phyloP scores from a whole-genome alignment of 2,329 filamentous ascomycete genomes.

The Aspergillus sp. region DNA sequence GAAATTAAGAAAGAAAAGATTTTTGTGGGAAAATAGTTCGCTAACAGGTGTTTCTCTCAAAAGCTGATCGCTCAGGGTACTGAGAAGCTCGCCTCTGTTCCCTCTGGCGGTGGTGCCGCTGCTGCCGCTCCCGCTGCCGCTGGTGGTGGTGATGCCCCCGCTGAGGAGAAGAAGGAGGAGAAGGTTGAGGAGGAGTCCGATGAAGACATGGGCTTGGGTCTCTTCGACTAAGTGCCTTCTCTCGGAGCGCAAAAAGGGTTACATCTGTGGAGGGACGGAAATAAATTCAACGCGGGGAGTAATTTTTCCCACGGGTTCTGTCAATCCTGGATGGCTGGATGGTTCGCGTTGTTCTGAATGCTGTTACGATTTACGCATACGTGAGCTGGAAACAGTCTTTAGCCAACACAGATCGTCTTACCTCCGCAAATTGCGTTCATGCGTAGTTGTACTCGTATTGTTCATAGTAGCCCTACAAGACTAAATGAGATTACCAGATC shows the following conservation, averaged over 20 bases:
- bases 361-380: constrained; percentile 30
- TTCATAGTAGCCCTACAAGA: too few species aligned
- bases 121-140: constrained; percentile 46
- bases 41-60: constrained; percentile 8
- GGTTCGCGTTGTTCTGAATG: constrained; percentile 27
- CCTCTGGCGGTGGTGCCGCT: constrained; percentile 65
- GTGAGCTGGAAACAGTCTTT: constrained; percentile 25
- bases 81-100: constrained; percentile 93
- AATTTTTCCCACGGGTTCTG: constrained; percentile 19
- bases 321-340: constrained; percentile 21
- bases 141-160: constrained; percentile 60
- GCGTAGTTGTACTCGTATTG: too few species aligned
- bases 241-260: constrained; percentile 22
- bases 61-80: constrained; percentile 88
- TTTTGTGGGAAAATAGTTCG: constrained; percentile 5
- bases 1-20: not conserved
- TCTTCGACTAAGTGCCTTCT: constrained; percentile 51
- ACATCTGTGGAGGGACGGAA: constrained; percentile 60
- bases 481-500: too few species aligned
- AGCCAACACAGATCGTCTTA: constrained; percentile 30
- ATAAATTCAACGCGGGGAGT: constrained; percentile 23
- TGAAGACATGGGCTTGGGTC: constrained; percentile 67
- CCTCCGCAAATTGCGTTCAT: constrained; percentile 13
- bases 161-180: constrained; percentile 61
- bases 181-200: constrained; percentile 70